phyloP scores from a whole-genome alignment of 805 yeast genomes.

The Saturnispora quitensis region DNA sequence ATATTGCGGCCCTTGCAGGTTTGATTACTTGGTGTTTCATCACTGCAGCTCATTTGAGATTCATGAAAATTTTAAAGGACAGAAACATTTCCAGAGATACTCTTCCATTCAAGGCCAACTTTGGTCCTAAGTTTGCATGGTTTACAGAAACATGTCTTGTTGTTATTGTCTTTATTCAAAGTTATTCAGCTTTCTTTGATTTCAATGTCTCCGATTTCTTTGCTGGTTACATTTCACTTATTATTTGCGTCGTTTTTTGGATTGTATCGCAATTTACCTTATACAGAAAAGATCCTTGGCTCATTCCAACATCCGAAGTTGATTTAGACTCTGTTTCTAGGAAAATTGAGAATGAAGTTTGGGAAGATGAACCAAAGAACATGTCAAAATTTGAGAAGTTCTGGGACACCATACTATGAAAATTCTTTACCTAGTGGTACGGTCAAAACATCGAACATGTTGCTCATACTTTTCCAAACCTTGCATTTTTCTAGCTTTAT shows the following conservation, averaged over 20 bases:
- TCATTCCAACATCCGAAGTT: slow-evolving; percentile 43
- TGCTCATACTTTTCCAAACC: background rate
- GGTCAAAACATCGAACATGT: too few species aligned
- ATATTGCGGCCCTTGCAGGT: slow-evolving; percentile 72
- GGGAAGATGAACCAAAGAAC: slow-evolving; percentile 37
- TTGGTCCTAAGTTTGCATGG: slow-evolving; percentile 59
- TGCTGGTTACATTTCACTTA: slow-evolving; percentile 61
- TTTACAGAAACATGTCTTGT: slow-evolving; percentile 47
- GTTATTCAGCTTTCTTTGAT: slow-evolving; percentile 52
- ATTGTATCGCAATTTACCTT: slow-evolving; percentile 38
- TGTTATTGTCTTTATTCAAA: slow-evolving; percentile 59
- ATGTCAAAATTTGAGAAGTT: slow-evolving; percentile 6
- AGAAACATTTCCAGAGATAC: slow-evolving; percentile 60
- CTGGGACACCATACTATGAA: slow-evolving; percentile 2
- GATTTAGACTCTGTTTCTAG: slow-evolving; percentile 30
- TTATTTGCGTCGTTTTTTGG: slow-evolving; percentile 50
- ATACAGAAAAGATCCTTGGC: slow-evolving; percentile 37
- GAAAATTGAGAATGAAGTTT: slow-evolving; percentile 33
- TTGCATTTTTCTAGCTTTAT: background rate
- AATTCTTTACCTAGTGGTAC: background rate
- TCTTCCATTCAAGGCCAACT: slow-evolving; percentile 61
- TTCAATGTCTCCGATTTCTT: slow-evolving; percentile 50
- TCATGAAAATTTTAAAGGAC: slow-evolving; percentile 52
- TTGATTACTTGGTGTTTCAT: slow-evolving; percentile 66
- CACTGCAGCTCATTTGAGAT: slow-evolving; percentile 55